These are phyloP conservation scores for Leccinum arenicola DNA, from an alignment of 768 basidiomycete genomes.

Conservation along the genomic window DNA sequence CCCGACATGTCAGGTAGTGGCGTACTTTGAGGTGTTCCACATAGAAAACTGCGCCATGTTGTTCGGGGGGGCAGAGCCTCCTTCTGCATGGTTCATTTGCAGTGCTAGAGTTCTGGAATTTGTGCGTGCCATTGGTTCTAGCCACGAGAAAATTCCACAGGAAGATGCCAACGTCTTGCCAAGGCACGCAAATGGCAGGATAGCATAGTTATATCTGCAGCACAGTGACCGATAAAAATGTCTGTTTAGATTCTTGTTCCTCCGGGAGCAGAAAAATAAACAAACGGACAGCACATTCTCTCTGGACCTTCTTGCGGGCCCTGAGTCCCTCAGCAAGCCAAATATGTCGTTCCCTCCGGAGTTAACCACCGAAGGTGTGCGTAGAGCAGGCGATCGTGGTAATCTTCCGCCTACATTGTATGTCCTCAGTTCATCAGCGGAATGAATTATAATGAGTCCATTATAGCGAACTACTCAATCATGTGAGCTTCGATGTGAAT, in stretches of 20 bases:
- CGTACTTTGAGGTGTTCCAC: background rate
- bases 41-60: background rate
- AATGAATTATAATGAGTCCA: background rate
- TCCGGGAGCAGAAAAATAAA: background rate
- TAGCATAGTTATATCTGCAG: slow-evolving; percentile 1
- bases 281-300: background rate
- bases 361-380: background rate
- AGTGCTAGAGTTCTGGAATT: background rate
- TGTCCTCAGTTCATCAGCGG: background rate
- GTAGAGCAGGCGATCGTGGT: background rate
- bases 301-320: background rate
- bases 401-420: background rate
- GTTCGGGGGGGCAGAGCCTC: background rate
- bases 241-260: too few species aligned
- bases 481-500: background rate
- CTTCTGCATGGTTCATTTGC: background rate
- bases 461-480: background rate
- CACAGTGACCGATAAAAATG: background rate
- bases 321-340: background rate
- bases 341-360: background rate
- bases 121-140: background rate
- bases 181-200: background rate
- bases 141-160: slow-evolving; percentile 2
- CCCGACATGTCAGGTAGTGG: background rate
- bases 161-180: background rate